Evolutionary conservation across 2,329 filamentous ascomycete species (phyloP).

Genomic region (Knufia petricola): DNA sequence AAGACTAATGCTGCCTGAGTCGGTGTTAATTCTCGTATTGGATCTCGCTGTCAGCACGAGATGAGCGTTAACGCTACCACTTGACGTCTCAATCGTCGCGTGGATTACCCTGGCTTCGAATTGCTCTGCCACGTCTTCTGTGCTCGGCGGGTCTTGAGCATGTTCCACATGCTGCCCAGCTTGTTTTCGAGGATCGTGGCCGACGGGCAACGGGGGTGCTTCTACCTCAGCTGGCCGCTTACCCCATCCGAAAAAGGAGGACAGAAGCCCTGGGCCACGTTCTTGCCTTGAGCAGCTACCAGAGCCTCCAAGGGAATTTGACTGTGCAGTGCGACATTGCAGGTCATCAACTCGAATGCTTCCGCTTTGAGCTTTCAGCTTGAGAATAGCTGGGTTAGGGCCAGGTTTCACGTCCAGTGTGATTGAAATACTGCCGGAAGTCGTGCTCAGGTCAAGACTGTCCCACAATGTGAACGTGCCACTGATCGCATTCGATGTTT

Average conservation of each 20-base stretch:
- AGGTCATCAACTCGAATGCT: conserved; percentile 22
- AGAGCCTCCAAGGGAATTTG: not conserved
- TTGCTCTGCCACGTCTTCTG: not conserved
- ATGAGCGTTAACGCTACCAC: conserved; percentile 3
- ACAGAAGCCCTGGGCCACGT: not conserved
- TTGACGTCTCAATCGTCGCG: conserved; percentile 9
- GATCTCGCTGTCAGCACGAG: conserved; percentile 3
- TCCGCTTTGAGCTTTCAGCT: conserved; percentile 24
- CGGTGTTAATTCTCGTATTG: conserved; percentile 3
- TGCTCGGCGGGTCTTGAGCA: not conserved
- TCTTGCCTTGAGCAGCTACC: not conserved
- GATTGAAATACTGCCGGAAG: conserved; percentile 24
- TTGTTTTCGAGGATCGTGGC: conserved; percentile 5
- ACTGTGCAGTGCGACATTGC: conserved; percentile 1
- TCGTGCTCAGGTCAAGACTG: conserved; percentile 8
- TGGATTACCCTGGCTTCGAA: conserved; percentile 1
- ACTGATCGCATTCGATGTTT: conserved; percentile 22
- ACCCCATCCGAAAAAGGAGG: not conserved
- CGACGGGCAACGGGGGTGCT: not conserved
- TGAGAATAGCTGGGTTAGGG: conserved; percentile 25
- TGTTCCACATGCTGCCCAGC: not conserved
- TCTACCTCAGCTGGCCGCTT: not conserved
- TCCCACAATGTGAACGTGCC: conserved; percentile 29
- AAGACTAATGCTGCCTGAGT: conserved; percentile 3
- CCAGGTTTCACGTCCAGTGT: conserved; percentile 27